Conservation (phyloP, 2,329 filamentous ascomycete genomes). For the Lecanoromycetidae sp. region DNA sequence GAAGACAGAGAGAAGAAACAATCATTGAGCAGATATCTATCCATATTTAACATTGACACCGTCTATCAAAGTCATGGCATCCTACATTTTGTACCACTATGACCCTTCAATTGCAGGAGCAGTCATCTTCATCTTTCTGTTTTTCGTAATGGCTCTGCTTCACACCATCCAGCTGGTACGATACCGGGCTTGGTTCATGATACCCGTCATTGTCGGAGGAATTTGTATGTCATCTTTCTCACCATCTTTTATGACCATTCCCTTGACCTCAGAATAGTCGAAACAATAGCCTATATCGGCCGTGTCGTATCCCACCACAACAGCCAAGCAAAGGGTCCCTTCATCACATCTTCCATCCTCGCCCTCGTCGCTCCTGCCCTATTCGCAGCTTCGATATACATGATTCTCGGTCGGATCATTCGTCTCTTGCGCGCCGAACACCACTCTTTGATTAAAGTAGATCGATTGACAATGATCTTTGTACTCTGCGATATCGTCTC, state of each 20-base stretch:
- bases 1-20: not conserved
- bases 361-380: constrained; percentile 24
- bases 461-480: constrained; percentile 13
- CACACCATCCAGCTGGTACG: constrained; percentile 30
- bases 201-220: constrained; percentile 40
- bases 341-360: constrained; percentile 20
- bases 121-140: constrained; percentile 30
- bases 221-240: constrained; percentile 28
- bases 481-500: constrained; percentile 12
- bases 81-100: constrained; percentile 33
- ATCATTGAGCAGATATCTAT: no score
- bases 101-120: constrained; percentile 35
- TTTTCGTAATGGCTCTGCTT: constrained; percentile 27
- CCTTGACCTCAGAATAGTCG: constrained; percentile 36
- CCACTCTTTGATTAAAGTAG: constrained; percentile 8
- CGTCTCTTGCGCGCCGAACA: constrained; percentile 15
- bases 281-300: constrained; percentile 41
- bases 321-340: constrained; percentile 28
- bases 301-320: constrained; percentile 36
- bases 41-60: no score
- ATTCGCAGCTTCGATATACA: constrained; percentile 25
- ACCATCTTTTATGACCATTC: constrained; percentile 18
- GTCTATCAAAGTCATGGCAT: not conserved
- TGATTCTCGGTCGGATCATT: constrained; percentile 23
- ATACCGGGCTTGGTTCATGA: constrained; percentile 39